Conservation (phyloP, 176 grass and related monocot genomes). For the Paspalum vaginatum region DNA sequence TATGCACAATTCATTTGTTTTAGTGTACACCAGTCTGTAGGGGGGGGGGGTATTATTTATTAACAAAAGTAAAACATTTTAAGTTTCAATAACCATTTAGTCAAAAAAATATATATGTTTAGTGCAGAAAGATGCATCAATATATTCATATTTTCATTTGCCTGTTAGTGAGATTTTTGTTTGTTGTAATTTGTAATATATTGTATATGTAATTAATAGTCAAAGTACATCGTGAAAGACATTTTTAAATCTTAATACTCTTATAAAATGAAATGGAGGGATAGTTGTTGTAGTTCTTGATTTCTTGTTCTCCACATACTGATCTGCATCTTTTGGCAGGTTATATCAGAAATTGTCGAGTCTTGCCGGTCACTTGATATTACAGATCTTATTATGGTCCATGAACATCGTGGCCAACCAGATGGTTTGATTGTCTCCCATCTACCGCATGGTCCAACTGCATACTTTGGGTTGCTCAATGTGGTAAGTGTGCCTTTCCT, state of each 20-base stretch:
- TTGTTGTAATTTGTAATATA: too few species aligned
- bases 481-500: slow-evolving; percentile 62
- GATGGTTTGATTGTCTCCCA: slow-evolving; percentile 94
- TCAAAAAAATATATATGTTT: too few species aligned
- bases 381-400: slow-evolving; percentile 88
- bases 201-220: too few species aligned
- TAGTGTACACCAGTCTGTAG: background rate
- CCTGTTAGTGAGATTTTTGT: too few species aligned
- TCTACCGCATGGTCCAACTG: slow-evolving; percentile 85
- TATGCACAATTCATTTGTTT: background rate
- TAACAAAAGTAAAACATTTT: too few species aligned
- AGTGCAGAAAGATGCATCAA: too few species aligned
- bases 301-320: background rate
- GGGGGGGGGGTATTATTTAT: too few species aligned
- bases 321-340: slow-evolving; percentile 42
- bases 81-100: too few species aligned
- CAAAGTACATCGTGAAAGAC: too few species aligned
- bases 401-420: slow-evolving; percentile 89
- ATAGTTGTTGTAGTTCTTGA: background rate
- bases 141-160: too few species aligned
- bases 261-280: too few species aligned
- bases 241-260: too few species aligned
- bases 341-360: slow-evolving; percentile 87
- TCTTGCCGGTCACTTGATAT: slow-evolving; percentile 79
- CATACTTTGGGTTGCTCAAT: slow-evolving; percentile 91